phyloP scores from a whole-genome alignment of 495 filamentous ascomycete genomes.

The Choiromyces venosus region DNA sequence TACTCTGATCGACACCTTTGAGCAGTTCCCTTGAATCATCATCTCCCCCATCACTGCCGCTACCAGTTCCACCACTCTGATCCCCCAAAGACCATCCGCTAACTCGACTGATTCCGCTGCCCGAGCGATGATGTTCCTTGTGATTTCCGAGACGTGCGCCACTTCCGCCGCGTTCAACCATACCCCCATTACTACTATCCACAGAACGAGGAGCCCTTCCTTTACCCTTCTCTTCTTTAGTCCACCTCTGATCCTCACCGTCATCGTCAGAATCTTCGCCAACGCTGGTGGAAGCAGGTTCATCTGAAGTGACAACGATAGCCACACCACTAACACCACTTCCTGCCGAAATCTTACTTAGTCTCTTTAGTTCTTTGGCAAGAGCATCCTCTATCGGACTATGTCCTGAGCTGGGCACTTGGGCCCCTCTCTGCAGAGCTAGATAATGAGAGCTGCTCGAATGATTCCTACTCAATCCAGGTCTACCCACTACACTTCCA shows the following conservation, averaged over 20 bases:
- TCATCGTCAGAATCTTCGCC: constrained; percentile 28
- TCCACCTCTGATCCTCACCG: constrained; percentile 24
- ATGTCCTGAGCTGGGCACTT: constrained; percentile 22
- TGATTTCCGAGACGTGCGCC: constrained; percentile 12
- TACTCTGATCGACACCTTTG: constrained; percentile 4
- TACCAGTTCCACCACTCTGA: background rate
- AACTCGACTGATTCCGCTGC: constrained; percentile 25
- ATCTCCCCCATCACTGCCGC: constrained; percentile 34
- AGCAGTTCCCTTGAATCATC: constrained; percentile 22
- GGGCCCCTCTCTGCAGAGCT: constrained; percentile 16
- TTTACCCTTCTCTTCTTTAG: constrained; percentile 39
- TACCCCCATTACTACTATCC: constrained; percentile 2
- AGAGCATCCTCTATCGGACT: constrained; percentile 33
- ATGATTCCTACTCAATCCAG: constrained; percentile 31
- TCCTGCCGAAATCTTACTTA: constrained; percentile 40
- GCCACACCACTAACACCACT: constrained; percentile 40
- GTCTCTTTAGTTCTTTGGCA: constrained; percentile 32
- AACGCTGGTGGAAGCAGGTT: constrained; percentile 26
- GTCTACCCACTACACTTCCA: constrained; percentile 17
- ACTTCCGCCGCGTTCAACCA: constrained; percentile 14
- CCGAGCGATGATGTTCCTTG: constrained; percentile 25
- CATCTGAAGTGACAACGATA: constrained; percentile 39
- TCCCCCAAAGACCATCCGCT: constrained; percentile 17
- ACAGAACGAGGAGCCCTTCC: constrained; percentile 34
- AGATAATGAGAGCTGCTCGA: constrained; percentile 34